These are phyloP conservation scores for Angomonas ambiguus DNA, from an alignment of 208 protist genomes.

Conservation along the genomic window DNA sequence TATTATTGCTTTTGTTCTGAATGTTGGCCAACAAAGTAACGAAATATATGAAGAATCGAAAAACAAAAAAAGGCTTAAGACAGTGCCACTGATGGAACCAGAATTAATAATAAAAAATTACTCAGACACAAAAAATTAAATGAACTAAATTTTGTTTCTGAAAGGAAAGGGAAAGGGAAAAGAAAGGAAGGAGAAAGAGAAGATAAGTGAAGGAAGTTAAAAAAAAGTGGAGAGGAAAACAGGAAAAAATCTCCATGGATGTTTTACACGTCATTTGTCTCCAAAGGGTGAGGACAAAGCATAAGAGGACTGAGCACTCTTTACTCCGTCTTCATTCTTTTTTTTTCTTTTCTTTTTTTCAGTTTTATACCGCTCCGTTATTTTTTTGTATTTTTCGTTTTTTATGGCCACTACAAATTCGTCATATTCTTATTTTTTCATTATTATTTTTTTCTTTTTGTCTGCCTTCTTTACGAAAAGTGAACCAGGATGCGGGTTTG, in stretches of 20 bases:
- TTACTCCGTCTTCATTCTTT: neutral
- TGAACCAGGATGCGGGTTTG: constrained; percentile 64
- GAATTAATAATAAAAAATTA: constrained; percentile 10
- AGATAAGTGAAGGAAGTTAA: neutral
- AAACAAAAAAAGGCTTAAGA: neutral
- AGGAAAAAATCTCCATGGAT: constrained; percentile 14
- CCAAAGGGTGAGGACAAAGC: no score
- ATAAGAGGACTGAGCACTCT: neutral
- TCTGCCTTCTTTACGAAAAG: constrained; percentile 22
- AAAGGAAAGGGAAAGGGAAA: neutral
- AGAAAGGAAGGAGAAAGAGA: constrained; percentile 18
- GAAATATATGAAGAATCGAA: neutral
- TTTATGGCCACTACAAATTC: neutral
- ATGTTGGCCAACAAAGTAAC: neutral
- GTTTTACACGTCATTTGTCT: no score
- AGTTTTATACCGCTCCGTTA: neutral
- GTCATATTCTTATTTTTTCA: neutral
- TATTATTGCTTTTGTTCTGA: no score
- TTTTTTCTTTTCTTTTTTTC: neutral
- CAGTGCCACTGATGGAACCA: neutral
- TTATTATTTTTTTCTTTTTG: neutral
- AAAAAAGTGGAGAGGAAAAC: constrained; percentile 2
- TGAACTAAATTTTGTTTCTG: neutral
- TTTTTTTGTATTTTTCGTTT: constrained; percentile 9
- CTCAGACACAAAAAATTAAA: constrained; percentile 7